Evolutionary conservation across 1,284 basidiomycete genomes (phyloP), one percentile per base, ranked within the genome.

Genomic region (Meira nashicola): DNA sequence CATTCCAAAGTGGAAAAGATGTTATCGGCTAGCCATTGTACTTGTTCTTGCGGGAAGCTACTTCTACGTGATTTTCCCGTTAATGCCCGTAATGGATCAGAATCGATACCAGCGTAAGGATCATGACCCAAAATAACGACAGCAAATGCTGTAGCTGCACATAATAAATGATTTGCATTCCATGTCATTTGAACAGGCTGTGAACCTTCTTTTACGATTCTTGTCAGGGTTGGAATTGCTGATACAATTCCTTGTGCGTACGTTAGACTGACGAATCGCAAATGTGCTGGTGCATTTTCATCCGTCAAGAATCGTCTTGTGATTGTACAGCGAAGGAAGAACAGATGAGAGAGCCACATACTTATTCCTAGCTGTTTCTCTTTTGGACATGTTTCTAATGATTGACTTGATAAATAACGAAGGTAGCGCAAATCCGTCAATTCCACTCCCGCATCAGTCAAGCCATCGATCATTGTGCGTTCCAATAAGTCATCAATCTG

Each of bases 1-100:
- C 46, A 48, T 14, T 48, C 46, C 12, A 48, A 23, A 21, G 25
- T 48, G 5, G 17, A n/a, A 12, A 48, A 48, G 46, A 48, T 48
- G 5, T 12, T 21, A 25, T 23, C 21, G 12, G 46, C 14, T 8
- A 48, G 17, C 46, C 46, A 48, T 7, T 48, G 17, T 5, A 48
- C 12, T 12, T 48, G 46, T 12, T 48, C 46, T 19, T 25, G 46
- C 46, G 21, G 46, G 46, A 21, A 23, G 12, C 12, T n/a, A 8
- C 17, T 19, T 48, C n/a, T 3, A 7, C 21, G 14, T 25, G 12
- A 12, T 23, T 25, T 48, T 9, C 12, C 46, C n/a, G 21, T 48
- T 12, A 21, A 25, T 21, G n/a, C 21, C 23, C 23, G 3, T 48
- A 14, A 17, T 7, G 17, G 46, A 48, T 23, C 17, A 21, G 46